phyloP scores from a whole-genome alignment of 768 basidiomycete species.

The Mycena pura region DNA sequence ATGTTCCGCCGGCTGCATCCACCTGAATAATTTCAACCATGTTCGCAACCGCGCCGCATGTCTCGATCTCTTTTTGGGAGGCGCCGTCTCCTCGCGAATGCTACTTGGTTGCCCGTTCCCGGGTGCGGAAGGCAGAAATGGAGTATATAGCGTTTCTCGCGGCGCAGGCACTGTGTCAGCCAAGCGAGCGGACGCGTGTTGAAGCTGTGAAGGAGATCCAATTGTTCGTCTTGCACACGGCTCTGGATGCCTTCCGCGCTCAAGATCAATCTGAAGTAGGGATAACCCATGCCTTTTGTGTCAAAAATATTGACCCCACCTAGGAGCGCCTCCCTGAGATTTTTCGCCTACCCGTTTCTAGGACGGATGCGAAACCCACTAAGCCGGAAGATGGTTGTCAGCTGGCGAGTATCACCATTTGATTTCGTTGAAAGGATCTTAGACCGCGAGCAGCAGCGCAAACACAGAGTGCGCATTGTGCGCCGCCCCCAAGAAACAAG shows the following conservation, averaged over 20 bases:
- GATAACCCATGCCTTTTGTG: not conserved
- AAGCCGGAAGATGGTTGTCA: not conserved
- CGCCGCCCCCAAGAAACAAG: not conserved
- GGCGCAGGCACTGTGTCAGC: not conserved
- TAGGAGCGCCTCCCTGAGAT: no score
- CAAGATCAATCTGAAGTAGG: not conserved
- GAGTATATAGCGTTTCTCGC: slow-evolving; percentile 16
- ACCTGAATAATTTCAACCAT: not conserved
- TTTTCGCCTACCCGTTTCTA: no score
- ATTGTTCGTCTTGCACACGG: slow-evolving; percentile 2
- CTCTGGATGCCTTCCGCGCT: slow-evolving; percentile 4
- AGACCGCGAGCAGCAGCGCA: not conserved
- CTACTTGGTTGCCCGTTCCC: slow-evolving; percentile 9
- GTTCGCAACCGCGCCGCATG: not conserved
- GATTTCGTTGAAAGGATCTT: no score
- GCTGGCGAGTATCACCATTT: not conserved
- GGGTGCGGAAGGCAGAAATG: slow-evolving; percentile 7
- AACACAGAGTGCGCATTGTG: not conserved
- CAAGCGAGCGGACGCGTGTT: not conserved
- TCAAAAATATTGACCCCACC: not conserved
- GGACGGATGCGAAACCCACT: not conserved
- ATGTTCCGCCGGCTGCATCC: not conserved
- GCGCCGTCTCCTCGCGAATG: not conserved
- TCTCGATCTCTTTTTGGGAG: not conserved
- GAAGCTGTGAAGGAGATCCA: not conserved